Conservation (phyloP, 75 land plant species). For the Larix kaempferi region DNA sequence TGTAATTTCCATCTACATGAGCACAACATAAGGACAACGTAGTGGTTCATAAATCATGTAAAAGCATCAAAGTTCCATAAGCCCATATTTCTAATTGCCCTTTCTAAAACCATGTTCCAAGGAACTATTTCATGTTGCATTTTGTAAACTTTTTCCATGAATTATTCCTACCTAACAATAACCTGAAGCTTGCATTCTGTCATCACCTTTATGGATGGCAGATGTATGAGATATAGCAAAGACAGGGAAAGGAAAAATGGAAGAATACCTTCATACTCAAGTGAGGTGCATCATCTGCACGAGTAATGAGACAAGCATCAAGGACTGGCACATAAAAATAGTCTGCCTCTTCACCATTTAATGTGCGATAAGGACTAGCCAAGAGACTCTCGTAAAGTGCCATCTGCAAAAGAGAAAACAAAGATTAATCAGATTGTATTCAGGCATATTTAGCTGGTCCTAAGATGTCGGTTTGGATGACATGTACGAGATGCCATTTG, state of each 20-base stretch:
- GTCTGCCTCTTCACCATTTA: conserved; percentile 94
- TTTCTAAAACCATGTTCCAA: not conserved
- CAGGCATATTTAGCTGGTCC: not conserved
- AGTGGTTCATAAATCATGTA: not conserved
- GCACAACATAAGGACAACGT: not conserved
- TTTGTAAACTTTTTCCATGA: not conserved
- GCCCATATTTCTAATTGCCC: not conserved
- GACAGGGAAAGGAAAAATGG: not conserved
- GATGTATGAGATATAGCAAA: not conserved
- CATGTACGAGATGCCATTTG: not conserved
- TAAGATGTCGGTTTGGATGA: not conserved
- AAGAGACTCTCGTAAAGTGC: conserved; percentile 81
- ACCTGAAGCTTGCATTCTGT: not conserved
- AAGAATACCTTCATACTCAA: conserved; percentile 59
- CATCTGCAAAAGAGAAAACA: conserved; percentile 36
- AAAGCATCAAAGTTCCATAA: not conserved
- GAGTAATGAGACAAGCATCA: conserved; percentile 80
- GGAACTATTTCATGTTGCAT: not conserved
- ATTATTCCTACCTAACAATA: not conserved
- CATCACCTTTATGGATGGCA: not conserved
- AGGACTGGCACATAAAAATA: conserved; percentile 93
- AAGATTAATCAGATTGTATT: not conserved
- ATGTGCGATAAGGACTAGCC: conserved; percentile 78
- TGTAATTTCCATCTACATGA: not conserved
- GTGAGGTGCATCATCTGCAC: conserved; percentile 89